A percentile compares a stretch with the other conserved stretches of the same genome.
phyloP scores from a whole-genome alignment of 2,329 filamentous ascomycete species.

The Botrytis squamosa region DNA sequence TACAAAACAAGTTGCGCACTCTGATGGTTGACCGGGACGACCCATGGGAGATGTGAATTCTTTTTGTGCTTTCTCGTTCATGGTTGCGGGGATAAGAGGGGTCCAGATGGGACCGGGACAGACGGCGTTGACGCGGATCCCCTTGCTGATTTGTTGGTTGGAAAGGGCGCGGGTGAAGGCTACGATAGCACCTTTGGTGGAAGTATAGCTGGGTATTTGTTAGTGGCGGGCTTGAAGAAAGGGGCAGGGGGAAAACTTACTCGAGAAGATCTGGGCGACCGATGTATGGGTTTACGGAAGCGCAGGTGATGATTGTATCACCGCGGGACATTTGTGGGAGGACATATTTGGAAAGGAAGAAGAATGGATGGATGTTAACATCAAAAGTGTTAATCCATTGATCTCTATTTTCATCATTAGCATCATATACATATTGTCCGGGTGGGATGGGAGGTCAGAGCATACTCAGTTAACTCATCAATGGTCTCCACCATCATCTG shows the following conservation, averaged over 20 bases:
- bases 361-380: conserved; percentile 80
- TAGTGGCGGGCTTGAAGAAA: background rate
- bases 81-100: conserved; percentile 70
- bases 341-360: conserved; percentile 75
- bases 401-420: conserved; percentile 48
- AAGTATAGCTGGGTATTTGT: conserved; percentile 56
- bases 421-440: background rate
- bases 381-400: conserved; percentile 80
- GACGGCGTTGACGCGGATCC: conserved; percentile 74
- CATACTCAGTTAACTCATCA: conserved; percentile 64
- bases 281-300: conserved; percentile 80
- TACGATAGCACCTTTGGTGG: conserved; percentile 75
- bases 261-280: conserved; percentile 78
- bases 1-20: conserved; percentile 79
- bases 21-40: conserved; percentile 73
- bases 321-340: conserved; percentile 74
- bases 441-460: background rate
- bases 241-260: background rate
- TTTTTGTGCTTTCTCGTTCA: conserved; percentile 68
- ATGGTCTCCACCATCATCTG: conserved; percentile 75
- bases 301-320: conserved; percentile 79
- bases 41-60: conserved; percentile 74
- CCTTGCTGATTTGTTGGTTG: conserved; percentile 70
- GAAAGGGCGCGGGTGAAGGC: conserved; percentile 75
- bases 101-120: conserved; percentile 81